Evolutionary conservation across 129 eudicot genomes (phyloP), one percentile per base, ranked within the genome.

Genomic region (Sambucus nigra): DNA sequence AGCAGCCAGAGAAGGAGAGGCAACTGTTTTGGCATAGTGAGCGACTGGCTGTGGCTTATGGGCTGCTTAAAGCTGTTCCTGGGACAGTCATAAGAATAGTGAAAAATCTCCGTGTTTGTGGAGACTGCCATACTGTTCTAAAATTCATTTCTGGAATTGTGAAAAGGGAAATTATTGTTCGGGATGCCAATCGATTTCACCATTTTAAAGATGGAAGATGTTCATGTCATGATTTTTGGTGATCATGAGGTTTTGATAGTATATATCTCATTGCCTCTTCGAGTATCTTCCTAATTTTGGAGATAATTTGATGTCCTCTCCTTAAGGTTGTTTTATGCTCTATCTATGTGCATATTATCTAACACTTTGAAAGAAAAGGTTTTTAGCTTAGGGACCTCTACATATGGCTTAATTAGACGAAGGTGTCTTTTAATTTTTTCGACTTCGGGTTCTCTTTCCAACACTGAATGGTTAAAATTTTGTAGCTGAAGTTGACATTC

Each of bases 21-120:
- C 97, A 84, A 55, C 83, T 84, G 26, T 80, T 80, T 63, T 88
- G 88, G 95, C 97, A 88, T 68, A 84, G 97, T 57, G 97, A 88
- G 73, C 58, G 95, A 63, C 53, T 80, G 47, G 97, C 94, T 23
- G 80, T 84, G 22, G 94, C 94, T 3, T 84, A 84, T 65, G 97
- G 95, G 47, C 64, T 88, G 71, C 76, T 84, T 35, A 84, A 75
- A 28, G 51, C 84, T 41, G 78, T 72, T 22, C 84, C 80, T 5
- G 92, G 95, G 39, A 60, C 82, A 7, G 68, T 73, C 11, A 72
- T 84, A 66, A 53, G 87, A 7, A 65, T 88, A 14, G 76, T 80
- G 62, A 88, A 88, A 69, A 83, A 88, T 29, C 86, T 88, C 8
- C 86, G 94, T 3, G 77, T 80, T 52, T 87, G 96, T 74, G 89